These are phyloP conservation scores for Rhypophila decipiens DNA, from an alignment of 495 filamentous ascomycete genomes.

Conservation along the genomic window DNA sequence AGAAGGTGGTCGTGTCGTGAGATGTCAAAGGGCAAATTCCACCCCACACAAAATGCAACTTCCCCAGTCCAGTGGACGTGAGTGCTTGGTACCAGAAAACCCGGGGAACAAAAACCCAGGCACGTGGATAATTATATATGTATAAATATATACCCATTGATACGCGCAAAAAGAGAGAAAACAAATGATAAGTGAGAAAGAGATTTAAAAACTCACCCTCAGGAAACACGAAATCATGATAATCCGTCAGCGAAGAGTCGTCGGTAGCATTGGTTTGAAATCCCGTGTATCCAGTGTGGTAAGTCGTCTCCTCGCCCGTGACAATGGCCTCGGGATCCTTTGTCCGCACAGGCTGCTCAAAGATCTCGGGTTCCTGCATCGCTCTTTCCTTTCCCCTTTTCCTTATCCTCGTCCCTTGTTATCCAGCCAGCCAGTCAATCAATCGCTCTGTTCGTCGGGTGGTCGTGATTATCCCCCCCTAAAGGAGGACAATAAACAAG, in stretches of 20 bases:
- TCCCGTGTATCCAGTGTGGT: constrained; percentile 17
- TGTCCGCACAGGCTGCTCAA: constrained; percentile 24
- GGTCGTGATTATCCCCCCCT: too few relatives aligned
- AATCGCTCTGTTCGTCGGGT: neutral
- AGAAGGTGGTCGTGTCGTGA: too few relatives aligned
- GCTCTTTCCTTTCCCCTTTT: neutral
- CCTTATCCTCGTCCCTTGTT: neutral
- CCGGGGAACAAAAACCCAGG: too few relatives aligned
- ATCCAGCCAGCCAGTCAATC: too few relatives aligned
- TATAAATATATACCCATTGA: too few relatives aligned
- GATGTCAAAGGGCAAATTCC: too few relatives aligned
- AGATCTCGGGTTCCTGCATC: constrained; percentile 32
- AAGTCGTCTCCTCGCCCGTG: constrained; percentile 16
- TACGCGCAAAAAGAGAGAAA: neutral
- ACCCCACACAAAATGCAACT: neutral
- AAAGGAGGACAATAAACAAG: neutral
- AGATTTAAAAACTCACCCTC: constrained; percentile 19
- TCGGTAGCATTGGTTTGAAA: constrained; percentile 12
- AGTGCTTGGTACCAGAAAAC: too few relatives aligned
- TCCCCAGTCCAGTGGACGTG: too few relatives aligned
- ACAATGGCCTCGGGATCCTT: constrained; percentile 18
- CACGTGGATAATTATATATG: too few relatives aligned
- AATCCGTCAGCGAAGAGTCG: constrained; percentile 19
- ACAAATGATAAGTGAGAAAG: neutral
- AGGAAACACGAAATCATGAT: constrained; percentile 30